A percentile compares a stretch with the other conserved stretches of the same genome.
Conservation (phyloP, 495 filamentous ascomycete species). For the Penicillium cataractarum region DNA sequence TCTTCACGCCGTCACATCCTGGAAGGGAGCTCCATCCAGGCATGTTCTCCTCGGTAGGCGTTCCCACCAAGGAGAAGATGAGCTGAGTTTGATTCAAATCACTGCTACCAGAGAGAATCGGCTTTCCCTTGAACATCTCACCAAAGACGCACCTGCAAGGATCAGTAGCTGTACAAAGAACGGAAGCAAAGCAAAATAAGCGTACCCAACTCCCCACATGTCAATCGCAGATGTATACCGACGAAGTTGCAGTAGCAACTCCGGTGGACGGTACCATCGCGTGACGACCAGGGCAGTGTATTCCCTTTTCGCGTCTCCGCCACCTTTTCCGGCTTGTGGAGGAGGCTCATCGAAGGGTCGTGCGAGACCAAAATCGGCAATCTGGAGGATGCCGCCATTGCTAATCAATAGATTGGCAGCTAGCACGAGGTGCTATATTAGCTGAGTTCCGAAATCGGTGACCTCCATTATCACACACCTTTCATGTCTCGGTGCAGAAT, state of each 20-base stretch:
- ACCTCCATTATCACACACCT: constrained; percentile 35
- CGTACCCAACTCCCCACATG: constrained; percentile 95
- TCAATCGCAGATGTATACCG: constrained; percentile 95
- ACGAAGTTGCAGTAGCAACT: constrained; percentile 83
- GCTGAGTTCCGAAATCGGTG: constrained; percentile 3
- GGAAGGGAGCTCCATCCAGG: constrained; percentile 84
- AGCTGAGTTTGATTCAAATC: constrained; percentile 87
- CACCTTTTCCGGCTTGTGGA: constrained; percentile 77
- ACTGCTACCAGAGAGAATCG: constrained; percentile 86
- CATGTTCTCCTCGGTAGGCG: constrained; percentile 90
- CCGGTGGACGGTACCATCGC: constrained; percentile 94
- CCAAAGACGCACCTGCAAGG: constrained; percentile 84
- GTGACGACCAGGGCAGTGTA: constrained; percentile 97
- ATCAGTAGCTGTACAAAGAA: constrained; percentile 16
- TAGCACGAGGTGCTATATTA: constrained; percentile 35
- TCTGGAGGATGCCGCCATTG: constrained; percentile 91
- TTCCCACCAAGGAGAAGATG: constrained; percentile 92
- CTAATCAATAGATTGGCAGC: constrained; percentile 97
- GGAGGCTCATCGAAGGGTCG: constrained; percentile 88
- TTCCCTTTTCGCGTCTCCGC: constrained; percentile 82
- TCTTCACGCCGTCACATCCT: constrained; percentile 74
- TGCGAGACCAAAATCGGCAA: constrained; percentile 96
- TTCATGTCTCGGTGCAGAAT: constrained; percentile 99
- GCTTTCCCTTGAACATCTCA: constrained; percentile 95
- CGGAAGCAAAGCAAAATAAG: constrained; percentile 1